phyloP scores from a whole-genome alignment of 1,284 basidiomycete species.

The Rhodotorula sp. region DNA sequence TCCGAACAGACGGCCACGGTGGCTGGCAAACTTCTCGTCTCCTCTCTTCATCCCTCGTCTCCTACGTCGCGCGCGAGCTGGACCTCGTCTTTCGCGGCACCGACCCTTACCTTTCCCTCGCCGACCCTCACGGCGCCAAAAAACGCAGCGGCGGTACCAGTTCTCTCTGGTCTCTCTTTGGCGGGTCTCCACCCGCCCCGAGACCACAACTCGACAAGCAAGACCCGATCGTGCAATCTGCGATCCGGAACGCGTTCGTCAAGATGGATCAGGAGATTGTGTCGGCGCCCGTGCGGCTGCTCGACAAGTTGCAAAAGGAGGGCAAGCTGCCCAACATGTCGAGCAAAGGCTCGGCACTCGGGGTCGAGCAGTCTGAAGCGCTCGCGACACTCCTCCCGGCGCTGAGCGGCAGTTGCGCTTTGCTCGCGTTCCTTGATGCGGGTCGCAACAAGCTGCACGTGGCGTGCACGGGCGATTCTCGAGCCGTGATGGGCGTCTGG shows the following conservation, averaged over 20 bases:
- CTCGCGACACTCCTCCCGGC: constrained; percentile 69
- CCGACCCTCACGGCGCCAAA: constrained; percentile 1
- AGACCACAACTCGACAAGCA: constrained; percentile 55
- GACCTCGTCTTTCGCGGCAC: constrained; percentile 40
- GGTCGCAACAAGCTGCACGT: constrained; percentile 76
- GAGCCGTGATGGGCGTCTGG: constrained; percentile 94
- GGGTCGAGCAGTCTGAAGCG: constrained; percentile 33
- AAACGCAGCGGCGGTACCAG: constrained; percentile 40
- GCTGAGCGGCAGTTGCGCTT: constrained; percentile 77
- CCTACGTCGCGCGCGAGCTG: constrained; percentile 78
- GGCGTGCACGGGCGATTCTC: constrained; percentile 88
- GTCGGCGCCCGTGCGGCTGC: constrained; percentile 67
- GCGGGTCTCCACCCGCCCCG: constrained; percentile 40
- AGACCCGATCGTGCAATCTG: constrained; percentile 63
- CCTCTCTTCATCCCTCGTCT: constrained; percentile 80
- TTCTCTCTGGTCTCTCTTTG: constrained; percentile 26
- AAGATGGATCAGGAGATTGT: constrained; percentile 75
- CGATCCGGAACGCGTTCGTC: constrained; percentile 74
- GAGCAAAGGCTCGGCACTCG: constrained; percentile 7
- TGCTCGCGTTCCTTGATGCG: constrained; percentile 80
- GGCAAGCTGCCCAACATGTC: constrained; percentile 24
- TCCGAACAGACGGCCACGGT: constrained; percentile 79
- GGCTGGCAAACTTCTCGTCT: constrained; percentile 80
- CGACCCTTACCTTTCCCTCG: constrained; percentile 25
- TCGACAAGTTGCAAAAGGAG: constrained; percentile 52